Evolutionary conservation across 805 yeast genomes (phyloP).

Genomic region (Zygoascus flipseniorum): DNA sequence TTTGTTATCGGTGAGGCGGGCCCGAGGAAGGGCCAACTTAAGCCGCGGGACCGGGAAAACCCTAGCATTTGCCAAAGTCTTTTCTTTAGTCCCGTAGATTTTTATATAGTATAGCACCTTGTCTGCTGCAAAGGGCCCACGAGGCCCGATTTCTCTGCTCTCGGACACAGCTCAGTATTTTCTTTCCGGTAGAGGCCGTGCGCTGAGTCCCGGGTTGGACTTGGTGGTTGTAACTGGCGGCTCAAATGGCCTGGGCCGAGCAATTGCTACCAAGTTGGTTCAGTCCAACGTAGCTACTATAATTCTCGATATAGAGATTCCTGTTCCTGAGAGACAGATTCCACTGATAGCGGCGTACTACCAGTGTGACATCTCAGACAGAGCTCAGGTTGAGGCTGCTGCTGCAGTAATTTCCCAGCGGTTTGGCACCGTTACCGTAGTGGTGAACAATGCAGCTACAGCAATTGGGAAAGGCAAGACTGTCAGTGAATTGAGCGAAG

Average conservation of each 20-base stretch:
- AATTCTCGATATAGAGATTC: slow-evolving; percentile 50
- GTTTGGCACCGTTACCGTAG: slow-evolving; percentile 53
- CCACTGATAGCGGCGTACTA: slow-evolving; percentile 42
- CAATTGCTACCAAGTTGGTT: slow-evolving; percentile 42
- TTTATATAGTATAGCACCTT: neutral
- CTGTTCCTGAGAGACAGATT: slow-evolving; percentile 23
- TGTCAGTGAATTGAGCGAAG: slow-evolving; percentile 43
- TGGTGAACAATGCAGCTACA: slow-evolving; percentile 87
- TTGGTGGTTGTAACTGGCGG: slow-evolving; percentile 78
- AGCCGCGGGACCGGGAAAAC: too few species aligned
- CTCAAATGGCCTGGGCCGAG: slow-evolving; percentile 65
- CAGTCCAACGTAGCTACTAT: slow-evolving; percentile 43
- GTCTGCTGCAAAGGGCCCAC: neutral
- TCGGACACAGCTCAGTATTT: neutral
- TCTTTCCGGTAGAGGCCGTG: neutral
- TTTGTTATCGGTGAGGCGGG: neutral
- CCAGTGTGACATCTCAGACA: slow-evolving; percentile 61
- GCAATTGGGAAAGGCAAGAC: slow-evolving; percentile 39
- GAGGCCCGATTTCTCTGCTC: neutral
- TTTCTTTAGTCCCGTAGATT: too few species aligned
- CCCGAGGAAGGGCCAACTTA: too few species aligned
- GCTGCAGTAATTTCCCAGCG: slow-evolving; percentile 36
- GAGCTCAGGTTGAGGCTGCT: slow-evolving; percentile 35
- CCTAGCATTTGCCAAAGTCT: too few species aligned
- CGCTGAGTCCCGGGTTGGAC: slow-evolving; percentile 8